A percentile compares a stretch with the other conserved stretches of the same genome.
These are phyloP conservation scores for Colletotrichum chlorophyti DNA, from an alignment of 2,329 filamentous ascomycete species.

Conservation along the genomic window DNA sequence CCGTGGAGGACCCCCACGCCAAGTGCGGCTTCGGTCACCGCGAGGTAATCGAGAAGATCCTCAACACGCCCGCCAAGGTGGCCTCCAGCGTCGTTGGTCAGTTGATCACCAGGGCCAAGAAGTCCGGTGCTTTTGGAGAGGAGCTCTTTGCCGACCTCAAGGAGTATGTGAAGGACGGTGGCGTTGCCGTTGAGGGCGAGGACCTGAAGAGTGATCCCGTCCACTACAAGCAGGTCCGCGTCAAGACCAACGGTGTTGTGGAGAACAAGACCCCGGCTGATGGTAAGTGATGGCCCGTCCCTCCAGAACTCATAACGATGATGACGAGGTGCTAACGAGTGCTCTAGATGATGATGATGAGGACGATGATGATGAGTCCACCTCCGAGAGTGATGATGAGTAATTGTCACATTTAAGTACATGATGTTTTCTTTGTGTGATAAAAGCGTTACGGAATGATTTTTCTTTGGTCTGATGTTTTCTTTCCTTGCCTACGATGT, in stretches of 20 bases:
- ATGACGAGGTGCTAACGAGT: background rate
- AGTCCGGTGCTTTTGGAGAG: conserved; percentile 19
- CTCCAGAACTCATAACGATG: background rate
- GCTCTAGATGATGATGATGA: conserved; percentile 15
- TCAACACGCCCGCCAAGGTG: conserved; percentile 25
- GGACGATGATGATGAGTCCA: conserved; percentile 20
- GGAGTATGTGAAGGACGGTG: conserved; percentile 24
- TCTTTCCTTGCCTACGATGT: conserved; percentile 16
- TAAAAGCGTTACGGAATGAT: conserved; percentile 16
- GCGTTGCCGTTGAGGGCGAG: conserved; percentile 20
- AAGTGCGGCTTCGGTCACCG: conserved; percentile 24
- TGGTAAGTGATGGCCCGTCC: conserved; percentile 3
- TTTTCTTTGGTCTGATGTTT: background rate
- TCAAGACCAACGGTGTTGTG: background rate
- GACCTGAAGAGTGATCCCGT: conserved; percentile 23
- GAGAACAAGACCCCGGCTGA: conserved; percentile 22
- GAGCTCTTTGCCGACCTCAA: conserved; percentile 23
- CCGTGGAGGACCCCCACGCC: conserved; percentile 19
- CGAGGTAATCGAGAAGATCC: conserved; percentile 23
- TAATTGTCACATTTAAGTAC: background rate
- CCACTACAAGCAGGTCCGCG: conserved; percentile 25
- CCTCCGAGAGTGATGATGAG: conserved; percentile 26
- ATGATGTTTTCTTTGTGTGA: background rate
- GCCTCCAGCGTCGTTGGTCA: conserved; percentile 15
- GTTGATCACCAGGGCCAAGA: conserved; percentile 23